Percentiles rank a stretch among this genome's conserved stretches.
These are phyloP conservation scores for Gossypium aridum DNA, from an alignment of 441 rosid genomes.

Conservation along the genomic window DNA sequence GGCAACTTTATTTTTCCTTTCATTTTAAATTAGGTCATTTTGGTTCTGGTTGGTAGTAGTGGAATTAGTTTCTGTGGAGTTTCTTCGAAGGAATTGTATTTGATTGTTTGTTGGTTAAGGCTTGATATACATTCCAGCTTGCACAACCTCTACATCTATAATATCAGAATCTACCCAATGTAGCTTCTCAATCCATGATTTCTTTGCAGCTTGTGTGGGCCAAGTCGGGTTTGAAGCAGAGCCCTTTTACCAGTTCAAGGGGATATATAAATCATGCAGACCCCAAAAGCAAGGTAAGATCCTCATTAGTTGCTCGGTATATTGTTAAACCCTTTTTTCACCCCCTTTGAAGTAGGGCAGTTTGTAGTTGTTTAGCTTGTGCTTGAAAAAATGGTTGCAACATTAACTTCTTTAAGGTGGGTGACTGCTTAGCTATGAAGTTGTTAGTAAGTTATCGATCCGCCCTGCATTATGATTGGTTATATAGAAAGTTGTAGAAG, in stretches of 20 bases:
- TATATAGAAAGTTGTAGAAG: not conserved
- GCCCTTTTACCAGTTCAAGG: constrained; percentile 17
- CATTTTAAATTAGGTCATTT: constrained; percentile 19
- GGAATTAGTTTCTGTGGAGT: constrained; percentile 82
- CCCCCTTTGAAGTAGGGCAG: not conserved
- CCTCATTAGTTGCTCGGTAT: not conserved
- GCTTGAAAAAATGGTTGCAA: constrained; percentile 9
- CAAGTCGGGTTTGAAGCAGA: not conserved
- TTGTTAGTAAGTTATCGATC: constrained; percentile 9
- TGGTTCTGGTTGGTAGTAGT: constrained; percentile 75
- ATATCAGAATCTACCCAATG: constrained; percentile 22
- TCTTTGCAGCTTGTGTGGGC: constrained; percentile 51
- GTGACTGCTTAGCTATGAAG: constrained; percentile 15
- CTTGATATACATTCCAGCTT: constrained; percentile 22
- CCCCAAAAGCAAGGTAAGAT: constrained; percentile 73
- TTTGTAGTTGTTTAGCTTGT: not conserved
- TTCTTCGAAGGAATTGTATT: constrained; percentile 68
- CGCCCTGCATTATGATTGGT: not conserved
- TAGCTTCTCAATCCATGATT: constrained; percentile 30
- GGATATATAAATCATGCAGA: constrained; percentile 50
- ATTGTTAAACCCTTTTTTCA: not conserved
- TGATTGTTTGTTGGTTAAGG: constrained; percentile 58
- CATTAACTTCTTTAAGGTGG: constrained; percentile 19
- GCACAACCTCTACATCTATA: constrained; percentile 24
- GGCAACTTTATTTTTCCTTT: constrained; percentile 27